Evolutionary conservation across 768 basidiomycete genomes (phyloP).

Genomic region (Serendipita sp.): DNA sequence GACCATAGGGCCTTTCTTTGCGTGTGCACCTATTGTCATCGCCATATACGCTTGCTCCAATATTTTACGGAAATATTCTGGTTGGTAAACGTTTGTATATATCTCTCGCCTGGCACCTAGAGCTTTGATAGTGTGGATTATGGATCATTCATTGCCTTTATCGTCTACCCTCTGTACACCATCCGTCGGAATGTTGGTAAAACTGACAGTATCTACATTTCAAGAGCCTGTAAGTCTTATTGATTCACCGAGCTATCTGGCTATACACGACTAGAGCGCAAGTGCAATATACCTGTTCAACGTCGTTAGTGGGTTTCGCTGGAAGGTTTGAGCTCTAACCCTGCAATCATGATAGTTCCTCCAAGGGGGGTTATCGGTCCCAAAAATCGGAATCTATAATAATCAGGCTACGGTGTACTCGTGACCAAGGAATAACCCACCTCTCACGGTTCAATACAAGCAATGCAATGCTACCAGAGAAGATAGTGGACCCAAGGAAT

Average conservation of each 20-base stretch:
- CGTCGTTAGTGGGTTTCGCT: conserved; percentile 1
- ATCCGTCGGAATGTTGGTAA: no score
- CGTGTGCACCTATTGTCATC: conserved; percentile 43
- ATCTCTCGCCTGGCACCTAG: no score
- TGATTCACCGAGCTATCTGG: no score
- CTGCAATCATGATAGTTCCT: conserved; percentile 47
- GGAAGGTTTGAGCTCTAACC: conserved; percentile 27
- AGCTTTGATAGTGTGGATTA: no score
- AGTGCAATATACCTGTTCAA: conserved; percentile 36
- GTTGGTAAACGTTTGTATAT: no score
- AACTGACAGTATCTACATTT: no score
- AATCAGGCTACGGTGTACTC: neutral
- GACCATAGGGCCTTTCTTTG: conserved; percentile 50
- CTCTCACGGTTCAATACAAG: conserved; percentile 34
- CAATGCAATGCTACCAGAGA: conserved; percentile 47
- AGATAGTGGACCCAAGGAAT: conserved; percentile 35
- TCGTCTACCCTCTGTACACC: no score
- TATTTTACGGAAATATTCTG: no score
- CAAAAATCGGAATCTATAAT: conserved; percentile 29
- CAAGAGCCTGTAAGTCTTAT: no score
- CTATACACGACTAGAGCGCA: conserved; percentile 23
- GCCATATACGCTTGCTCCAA: conserved; percentile 11
- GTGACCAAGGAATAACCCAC: conserved; percentile 17
- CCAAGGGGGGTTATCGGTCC: conserved; percentile 58
- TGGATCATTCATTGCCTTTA: no score